Conservation (phyloP, 2,329 filamentous ascomycete genomes). For the Cladophialophora immunda region DNA sequence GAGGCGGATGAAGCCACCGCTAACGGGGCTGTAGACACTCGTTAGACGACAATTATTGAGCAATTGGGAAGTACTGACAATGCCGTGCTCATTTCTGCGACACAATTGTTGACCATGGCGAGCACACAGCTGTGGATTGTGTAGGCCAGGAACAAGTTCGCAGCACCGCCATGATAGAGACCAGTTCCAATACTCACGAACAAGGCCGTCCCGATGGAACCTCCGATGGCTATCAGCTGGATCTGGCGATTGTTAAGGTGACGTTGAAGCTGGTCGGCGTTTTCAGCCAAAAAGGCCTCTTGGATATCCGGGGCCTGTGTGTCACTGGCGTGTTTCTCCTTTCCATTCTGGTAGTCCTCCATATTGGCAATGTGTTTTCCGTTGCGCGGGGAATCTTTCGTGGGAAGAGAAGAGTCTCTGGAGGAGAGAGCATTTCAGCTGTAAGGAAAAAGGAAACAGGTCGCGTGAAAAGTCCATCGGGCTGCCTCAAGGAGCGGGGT, state of each 20-base stretch:
- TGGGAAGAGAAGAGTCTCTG: too few species aligned
- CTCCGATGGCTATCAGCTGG: constrained; percentile 52
- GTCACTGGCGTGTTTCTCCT: constrained; percentile 1
- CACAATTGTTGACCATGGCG: constrained; percentile 48
- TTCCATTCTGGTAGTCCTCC: neutral
- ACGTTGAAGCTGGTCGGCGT: constrained; percentile 18
- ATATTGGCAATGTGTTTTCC: neutral
- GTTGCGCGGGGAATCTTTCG: too few species aligned
- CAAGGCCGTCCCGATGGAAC: constrained; percentile 47
- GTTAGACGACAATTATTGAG: constrained; percentile 45
- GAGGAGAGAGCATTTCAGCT: too few species aligned
- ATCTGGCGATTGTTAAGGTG: constrained; percentile 43
- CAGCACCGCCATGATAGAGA: constrained; percentile 46
- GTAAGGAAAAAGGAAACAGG: too few species aligned
- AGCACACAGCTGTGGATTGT: constrained; percentile 41
- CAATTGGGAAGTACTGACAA: constrained; percentile 49
- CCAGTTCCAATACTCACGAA: constrained; percentile 48
- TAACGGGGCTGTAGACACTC: constrained; percentile 42
- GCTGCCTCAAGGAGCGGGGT: too few species aligned
- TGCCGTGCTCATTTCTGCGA: constrained; percentile 53
- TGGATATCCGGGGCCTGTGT: neutral
- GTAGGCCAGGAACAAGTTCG: constrained; percentile 48
- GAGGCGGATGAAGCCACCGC: constrained; percentile 52
- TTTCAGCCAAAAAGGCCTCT: constrained; percentile 7
- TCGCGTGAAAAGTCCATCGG: too few species aligned